Evolutionary conservation across 2,329 filamentous ascomycete genomes (phyloP), one percentile per base, ranked within the genome.

Genomic region (Alternaria longipes): DNA sequence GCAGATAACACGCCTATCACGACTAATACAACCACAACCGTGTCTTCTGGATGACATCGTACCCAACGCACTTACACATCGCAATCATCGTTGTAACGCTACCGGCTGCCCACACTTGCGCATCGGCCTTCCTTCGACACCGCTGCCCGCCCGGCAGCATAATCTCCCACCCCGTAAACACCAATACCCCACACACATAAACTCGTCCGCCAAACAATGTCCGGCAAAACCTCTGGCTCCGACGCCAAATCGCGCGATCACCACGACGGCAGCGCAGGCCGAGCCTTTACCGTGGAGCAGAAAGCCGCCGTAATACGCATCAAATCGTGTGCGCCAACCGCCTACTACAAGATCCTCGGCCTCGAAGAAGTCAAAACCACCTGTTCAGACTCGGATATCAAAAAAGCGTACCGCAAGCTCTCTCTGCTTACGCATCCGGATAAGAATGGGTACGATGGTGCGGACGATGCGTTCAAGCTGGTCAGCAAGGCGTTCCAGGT

Each of bases 381-480:
- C 20, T 90, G 87, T 73, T 88, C 88, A 50, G 94, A 98, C 70
- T 80, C 84, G 64, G 94, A 98, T 74, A 93, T 99, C 77, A 99
- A 98, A 81, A 98, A 98, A 84, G 94, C 95, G 7, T 99, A 99
- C 82, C 88, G 94, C 75, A 98, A 97, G 82, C 86, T 96, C 78
- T 95, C 91, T 77, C 83, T 99, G 73, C 85, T 98, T 75, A 99
- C 95, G 61, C 95, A 99, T 84, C 95, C 95, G 65, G 95, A 99
- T 84, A 99, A 99, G 84, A 99, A 99, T 85, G 94, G 94, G 52
- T 94, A 97, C 78, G 90, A 94, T 38, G 89, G 96, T 62, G 94
- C 95, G 56, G 95, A 97, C 78, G 95, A 99, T 83, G 95, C 95
- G 32, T 99, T 99, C 84, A 99, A 99, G 84, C 91, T 97, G 91